Evolutionary conservation across 108 stramenopile species (phyloP).

Genomic region (Parmales sp.): DNA sequence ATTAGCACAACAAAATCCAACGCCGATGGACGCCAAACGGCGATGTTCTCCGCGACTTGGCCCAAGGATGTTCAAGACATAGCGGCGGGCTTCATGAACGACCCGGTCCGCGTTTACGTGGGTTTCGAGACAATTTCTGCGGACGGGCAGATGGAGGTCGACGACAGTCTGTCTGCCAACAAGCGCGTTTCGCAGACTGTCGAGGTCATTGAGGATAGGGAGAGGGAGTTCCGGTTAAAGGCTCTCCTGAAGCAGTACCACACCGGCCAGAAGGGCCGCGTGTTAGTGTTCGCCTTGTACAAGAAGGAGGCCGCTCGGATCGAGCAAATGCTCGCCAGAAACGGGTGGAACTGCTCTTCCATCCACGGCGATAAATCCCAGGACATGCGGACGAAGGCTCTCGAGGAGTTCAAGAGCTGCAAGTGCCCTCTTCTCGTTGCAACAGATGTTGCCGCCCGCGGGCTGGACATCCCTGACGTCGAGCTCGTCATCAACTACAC

Average conservation of each 20-base stretch:
- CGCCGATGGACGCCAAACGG: constrained; percentile 69
- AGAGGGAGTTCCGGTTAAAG: constrained; percentile 65
- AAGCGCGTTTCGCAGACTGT: constrained; percentile 83
- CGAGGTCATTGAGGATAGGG: constrained; percentile 83
- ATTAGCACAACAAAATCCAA: constrained; percentile 49
- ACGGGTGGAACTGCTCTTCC: constrained; percentile 64
- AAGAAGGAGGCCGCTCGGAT: constrained; percentile 93
- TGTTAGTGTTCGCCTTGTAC: constrained; percentile 89
- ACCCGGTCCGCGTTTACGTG: constrained; percentile 75
- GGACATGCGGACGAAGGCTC: constrained; percentile 68
- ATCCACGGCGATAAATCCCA: constrained; percentile 98
- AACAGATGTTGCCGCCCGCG: constrained; percentile 95
- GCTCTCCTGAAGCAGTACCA: constrained; percentile 65
- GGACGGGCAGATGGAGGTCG: constrained; percentile 57
- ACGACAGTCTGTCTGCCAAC: constrained; percentile 87
- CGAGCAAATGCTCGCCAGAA: constrained; percentile 59
- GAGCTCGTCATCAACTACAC: constrained; percentile 93
- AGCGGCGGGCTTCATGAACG: constrained; percentile 71
- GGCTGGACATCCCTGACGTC: constrained; percentile 95
- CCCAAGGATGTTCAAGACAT: constrained; percentile 83
- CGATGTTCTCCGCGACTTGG: constrained; percentile 98
- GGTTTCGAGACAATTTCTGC: constrained; percentile 72
- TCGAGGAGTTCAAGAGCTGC: constrained; percentile 82
- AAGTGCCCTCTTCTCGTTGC: constrained; percentile 81
- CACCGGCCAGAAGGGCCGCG: constrained; percentile 50